Evolutionary conservation across 805 yeast genomes (phyloP).

Genomic region (Schwanniomyces yamadae): DNA sequence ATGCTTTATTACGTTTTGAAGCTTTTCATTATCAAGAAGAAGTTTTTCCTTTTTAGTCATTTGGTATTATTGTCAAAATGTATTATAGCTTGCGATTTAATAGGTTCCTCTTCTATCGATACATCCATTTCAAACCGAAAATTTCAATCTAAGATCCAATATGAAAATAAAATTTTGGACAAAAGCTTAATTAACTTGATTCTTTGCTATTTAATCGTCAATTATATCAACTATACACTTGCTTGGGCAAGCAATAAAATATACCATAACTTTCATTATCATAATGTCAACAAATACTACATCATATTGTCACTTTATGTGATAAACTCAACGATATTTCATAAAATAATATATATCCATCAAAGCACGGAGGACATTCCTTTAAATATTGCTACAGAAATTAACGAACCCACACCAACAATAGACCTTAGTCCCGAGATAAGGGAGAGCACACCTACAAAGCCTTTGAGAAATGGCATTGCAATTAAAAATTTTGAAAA

Average conservation of each 20-base stretch:
- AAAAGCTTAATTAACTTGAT: conserved; percentile 17
- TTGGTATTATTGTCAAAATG: conserved; percentile 28
- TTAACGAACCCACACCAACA: neutral
- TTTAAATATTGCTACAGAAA: neutral
- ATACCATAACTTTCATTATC: conserved; percentile 5
- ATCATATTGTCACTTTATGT: conserved; percentile 4
- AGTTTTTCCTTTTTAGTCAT: conserved; percentile 3
- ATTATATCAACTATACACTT: conserved; percentile 19
- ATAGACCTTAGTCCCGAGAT: neutral
- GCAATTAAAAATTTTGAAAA: conserved; percentile 26
- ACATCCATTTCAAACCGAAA: conserved; percentile 6
- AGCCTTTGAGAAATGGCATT: conserved; percentile 8
- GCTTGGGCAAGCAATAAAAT: conserved; percentile 9
- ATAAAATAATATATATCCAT: conserved; percentile 4
- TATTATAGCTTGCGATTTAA: conserved; percentile 28
- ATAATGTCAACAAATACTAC: conserved; percentile 8
- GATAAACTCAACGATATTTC: conserved; percentile 4
- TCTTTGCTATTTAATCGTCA: conserved; percentile 20
- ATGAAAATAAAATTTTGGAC: conserved; percentile 12
- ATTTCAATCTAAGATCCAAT: conserved; percentile 12
- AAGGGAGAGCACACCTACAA: conserved; percentile 1
- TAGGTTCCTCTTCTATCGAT: conserved; percentile 26
- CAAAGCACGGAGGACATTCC: conserved; percentile 2
- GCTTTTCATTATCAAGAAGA: conserved; percentile 10
- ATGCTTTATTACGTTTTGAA: conserved; percentile 22